phyloP scores from a whole-genome alignment of 2,329 filamentous ascomycete genomes.

The Diplodia sapinea region DNA sequence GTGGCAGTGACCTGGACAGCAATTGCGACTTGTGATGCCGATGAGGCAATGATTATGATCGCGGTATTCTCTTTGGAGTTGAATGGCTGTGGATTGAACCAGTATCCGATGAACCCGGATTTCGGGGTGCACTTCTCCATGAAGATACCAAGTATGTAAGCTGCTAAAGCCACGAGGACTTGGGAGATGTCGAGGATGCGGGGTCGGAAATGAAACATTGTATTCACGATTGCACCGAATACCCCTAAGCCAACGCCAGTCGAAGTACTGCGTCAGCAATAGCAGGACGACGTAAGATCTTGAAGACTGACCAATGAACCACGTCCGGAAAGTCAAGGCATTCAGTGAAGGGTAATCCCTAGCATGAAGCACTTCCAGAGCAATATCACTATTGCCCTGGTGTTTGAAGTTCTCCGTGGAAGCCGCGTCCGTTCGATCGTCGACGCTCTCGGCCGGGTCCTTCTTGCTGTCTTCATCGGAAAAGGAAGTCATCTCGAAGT shows the following conservation, averaged over 20 bases:
- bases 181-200: constrained; percentile 53
- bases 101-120: constrained; percentile 40
- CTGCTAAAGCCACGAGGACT: constrained; percentile 54
- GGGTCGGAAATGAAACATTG: constrained; percentile 57
- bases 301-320: constrained; percentile 23
- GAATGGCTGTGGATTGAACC: constrained; percentile 49
- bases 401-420: neutral
- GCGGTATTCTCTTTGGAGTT: constrained; percentile 46
- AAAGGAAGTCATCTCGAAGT: neutral
- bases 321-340: constrained; percentile 16
- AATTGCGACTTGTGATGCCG: constrained; percentile 30
- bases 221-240: constrained; percentile 2
- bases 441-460: neutral
- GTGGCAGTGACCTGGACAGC: constrained; percentile 31
- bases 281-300: neutral
- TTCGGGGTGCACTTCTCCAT: constrained; percentile 48
- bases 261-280: neutral
- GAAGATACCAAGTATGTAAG: constrained; percentile 51
- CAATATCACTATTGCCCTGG: constrained; percentile 5
- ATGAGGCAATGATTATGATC: constrained; percentile 34
- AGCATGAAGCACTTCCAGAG: constrained; percentile 10
- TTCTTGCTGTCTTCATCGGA: neutral
- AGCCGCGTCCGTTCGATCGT: neutral
- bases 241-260: constrained; percentile 3
- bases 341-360: constrained; percentile 16